These are phyloP conservation scores for Chlamydomonas sp. DNA, from an alignment of 139 green algal genomes.

Conservation along the genomic window DNA sequence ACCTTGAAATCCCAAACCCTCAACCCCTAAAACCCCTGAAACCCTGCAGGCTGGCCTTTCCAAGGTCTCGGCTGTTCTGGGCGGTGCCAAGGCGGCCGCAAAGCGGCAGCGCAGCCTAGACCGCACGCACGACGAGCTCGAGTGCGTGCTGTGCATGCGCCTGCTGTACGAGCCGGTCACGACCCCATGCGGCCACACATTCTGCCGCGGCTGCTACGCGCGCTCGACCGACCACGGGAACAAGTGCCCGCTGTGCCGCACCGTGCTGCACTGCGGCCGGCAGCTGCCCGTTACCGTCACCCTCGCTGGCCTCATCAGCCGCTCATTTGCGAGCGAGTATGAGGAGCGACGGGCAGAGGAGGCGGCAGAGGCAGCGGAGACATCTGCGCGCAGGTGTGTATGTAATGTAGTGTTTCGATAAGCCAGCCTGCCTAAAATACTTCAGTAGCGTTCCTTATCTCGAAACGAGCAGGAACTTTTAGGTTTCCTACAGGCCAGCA, in stretches of 20 bases:
- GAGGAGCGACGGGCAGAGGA: constrained; percentile 40
- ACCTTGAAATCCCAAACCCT: too few relatives aligned
- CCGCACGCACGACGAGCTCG: constrained; percentile 53
- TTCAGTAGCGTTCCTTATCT: too few relatives aligned
- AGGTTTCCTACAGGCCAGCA: too few relatives aligned
- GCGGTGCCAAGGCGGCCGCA: too few relatives aligned
- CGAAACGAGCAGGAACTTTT: too few relatives aligned
- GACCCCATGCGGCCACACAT: constrained; percentile 85
- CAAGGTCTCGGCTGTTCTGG: too few relatives aligned
- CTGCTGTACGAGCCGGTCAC: constrained; percentile 85
- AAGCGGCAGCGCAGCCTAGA: constrained; percentile 21
- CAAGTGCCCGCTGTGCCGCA: constrained; percentile 22
- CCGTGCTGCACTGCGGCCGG: constrained; percentile 37
- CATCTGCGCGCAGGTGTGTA: too few relatives aligned
- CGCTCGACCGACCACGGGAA: constrained; percentile 64
- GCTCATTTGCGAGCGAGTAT: constrained; percentile 63
- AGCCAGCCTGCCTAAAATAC: too few relatives aligned
- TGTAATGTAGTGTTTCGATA: too few relatives aligned
- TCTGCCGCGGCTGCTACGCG: constrained; percentile 72
- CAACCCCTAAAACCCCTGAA: too few relatives aligned
- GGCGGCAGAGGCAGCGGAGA: neutral
- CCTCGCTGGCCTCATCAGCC: constrained; percentile 59
- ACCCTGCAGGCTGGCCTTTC: too few relatives aligned
- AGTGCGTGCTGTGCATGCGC: constrained; percentile 82
- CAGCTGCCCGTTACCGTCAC: constrained; percentile 59